Evolutionary conservation across 2,329 filamentous ascomycete species (phyloP), one percentile per base, ranked within the genome.

Genomic region (Phaeosphaeria sp.): DNA sequence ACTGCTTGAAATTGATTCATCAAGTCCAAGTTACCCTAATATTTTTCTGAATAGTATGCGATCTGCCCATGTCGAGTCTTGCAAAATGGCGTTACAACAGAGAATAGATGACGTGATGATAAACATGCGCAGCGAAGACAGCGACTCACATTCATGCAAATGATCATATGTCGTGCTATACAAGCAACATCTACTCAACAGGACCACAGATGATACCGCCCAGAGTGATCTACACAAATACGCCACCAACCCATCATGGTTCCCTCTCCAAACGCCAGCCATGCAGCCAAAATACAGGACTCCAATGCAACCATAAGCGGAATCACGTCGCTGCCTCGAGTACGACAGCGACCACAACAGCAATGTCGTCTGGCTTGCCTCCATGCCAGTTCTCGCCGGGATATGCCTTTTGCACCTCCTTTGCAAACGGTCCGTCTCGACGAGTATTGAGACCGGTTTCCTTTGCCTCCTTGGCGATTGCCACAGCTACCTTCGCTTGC

Each of bases 291-390:
- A 36, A 36, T 11, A 30, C 30, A 36, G 30, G 11, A 36, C 30
- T 36, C 30, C 30, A 13, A 36, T 36, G 30, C 30, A 36, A 36
- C 15, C 11, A 7, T 13, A 36, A 36, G 6, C 11, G 11, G 15
- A 13, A 36, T 36, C 30, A 36, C 15, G 30, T 3, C 30, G 30
- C 30, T 36, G 69, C 64, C 53, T 76, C 72, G 8, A 75, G 65
- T 33, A 76, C 76, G 17, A 78, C 64, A 30, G 89, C 87, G 15
- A 93, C 89, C 50, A 99, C 82, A 4, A 92, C 92, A 70, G 92
- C 94, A 57, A 99, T 97, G 77, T 99, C 95, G 74, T 99, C 95
- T 20, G 96, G 87, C 78, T 99, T 99, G 51, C 95, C 95, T 56
- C 95, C 95, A 57, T 88, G 88, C 87, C 92, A 99, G 57, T 88